Evolutionary conservation across 345 rosid species (phyloP).

Genomic region (Pugionium cornutum): DNA sequence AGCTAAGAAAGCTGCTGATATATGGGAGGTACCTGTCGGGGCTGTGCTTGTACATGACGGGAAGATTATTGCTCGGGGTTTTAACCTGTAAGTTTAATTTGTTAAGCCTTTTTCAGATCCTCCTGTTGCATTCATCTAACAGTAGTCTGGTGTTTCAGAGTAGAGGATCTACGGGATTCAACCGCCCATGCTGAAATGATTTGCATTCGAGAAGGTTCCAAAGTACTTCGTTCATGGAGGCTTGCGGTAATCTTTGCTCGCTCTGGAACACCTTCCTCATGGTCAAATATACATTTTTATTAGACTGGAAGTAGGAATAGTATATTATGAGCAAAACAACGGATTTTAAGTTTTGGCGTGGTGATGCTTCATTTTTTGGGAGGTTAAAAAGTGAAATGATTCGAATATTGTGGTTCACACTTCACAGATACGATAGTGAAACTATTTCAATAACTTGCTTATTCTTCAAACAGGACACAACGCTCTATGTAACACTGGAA

Average conservation of each 20-base stretch:
- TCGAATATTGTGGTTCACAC: too few relatives aligned
- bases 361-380: background rate
- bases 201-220: slow-evolving; percentile 91
- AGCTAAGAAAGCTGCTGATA: slow-evolving; percentile 93
- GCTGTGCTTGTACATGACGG: slow-evolving; percentile 91
- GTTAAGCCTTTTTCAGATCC: background rate
- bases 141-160: slow-evolving; percentile 54
- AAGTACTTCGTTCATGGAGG: slow-evolving; percentile 74
- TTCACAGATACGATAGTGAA: background rate
- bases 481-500: slow-evolving; percentile 92
- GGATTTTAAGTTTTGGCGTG: background rate
- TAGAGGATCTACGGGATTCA: slow-evolving; percentile 91
- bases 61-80: slow-evolving; percentile 88
- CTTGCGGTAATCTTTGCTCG: slow-evolving; percentile 62
- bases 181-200: slow-evolving; percentile 98
- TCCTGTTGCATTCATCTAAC: background rate
- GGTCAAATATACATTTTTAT: background rate
- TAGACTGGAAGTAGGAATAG: slow-evolving; percentile 15
- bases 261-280: slow-evolving; percentile 4
- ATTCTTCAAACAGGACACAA: slow-evolving; percentile 55
- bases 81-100: slow-evolving; percentile 69
- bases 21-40: slow-evolving; percentile 98
- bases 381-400: background rate
- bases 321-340: background rate
- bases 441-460: slow-evolving; percentile 15